These are phyloP conservation scores for Arxiozyma slooffiae DNA, from an alignment of 1,139 yeast genomes.

Conservation along the genomic window DNA sequence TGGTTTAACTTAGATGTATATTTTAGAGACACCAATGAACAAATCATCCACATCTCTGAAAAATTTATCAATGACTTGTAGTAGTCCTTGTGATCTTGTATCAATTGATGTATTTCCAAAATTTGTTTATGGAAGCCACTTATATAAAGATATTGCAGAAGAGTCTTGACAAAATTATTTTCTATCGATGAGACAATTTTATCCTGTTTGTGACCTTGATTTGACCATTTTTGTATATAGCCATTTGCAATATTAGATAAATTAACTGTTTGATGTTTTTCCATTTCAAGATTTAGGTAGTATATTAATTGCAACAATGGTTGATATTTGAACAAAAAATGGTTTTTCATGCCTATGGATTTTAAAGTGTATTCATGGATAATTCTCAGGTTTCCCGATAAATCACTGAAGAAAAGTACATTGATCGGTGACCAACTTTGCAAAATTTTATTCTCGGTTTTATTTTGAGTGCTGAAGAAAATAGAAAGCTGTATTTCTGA, in stretches of 20 bases:
- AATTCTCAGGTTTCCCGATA: background rate
- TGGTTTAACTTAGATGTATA: background rate
- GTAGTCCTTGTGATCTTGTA: slow-evolving; percentile 7
- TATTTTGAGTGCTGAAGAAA: slow-evolving; percentile 10
- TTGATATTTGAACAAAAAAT: slow-evolving; percentile 23
- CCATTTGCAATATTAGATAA: slow-evolving; percentile 16
- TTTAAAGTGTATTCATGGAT: slow-evolving; percentile 11
- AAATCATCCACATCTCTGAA: background rate
- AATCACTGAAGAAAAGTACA: background rate
- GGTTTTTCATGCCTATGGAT: slow-evolving; percentile 14
- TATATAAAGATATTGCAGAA: slow-evolving; percentile 34
- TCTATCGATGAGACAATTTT: slow-evolving; percentile 29
- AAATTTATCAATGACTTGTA: slow-evolving; percentile 7
- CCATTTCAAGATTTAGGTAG: slow-evolving; percentile 29
- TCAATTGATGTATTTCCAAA: slow-evolving; percentile 16
- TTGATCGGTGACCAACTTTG: background rate
- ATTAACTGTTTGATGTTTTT: slow-evolving; percentile 8
- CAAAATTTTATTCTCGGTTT: background rate
- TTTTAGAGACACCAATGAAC: background rate
- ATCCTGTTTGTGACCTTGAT: slow-evolving; percentile 3
- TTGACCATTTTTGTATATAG: slow-evolving; percentile 28
- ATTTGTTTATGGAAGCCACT: slow-evolving; percentile 32
- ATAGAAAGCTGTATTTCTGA: slow-evolving; percentile 23
- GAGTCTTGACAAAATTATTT: slow-evolving; percentile 27
- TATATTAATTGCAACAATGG: slow-evolving; percentile 28